These are phyloP conservation scores for Metschnikowia colocasiae DNA, from an alignment of 805 yeast species.

Conservation along the genomic window DNA sequence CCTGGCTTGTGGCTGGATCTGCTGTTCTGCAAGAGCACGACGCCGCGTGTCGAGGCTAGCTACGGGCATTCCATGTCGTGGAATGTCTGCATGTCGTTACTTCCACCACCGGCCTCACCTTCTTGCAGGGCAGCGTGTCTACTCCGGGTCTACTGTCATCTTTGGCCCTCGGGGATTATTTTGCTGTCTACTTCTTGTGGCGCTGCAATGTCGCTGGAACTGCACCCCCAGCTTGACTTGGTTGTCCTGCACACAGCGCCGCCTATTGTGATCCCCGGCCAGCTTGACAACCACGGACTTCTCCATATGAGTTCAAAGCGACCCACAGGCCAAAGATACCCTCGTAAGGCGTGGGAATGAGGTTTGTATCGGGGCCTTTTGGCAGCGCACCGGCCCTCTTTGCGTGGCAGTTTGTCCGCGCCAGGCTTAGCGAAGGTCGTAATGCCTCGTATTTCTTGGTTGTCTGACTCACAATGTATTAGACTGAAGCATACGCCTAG, in stretches of 20 bases:
- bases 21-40: too few species aligned
- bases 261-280: neutral
- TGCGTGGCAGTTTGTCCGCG: neutral
- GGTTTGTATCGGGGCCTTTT: too few species aligned
- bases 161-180: neutral
- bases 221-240: neutral
- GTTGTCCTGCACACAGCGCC: neutral
- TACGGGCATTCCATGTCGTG: neutral
- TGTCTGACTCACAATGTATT: neutral
- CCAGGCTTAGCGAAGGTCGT: neutral
- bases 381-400: neutral
- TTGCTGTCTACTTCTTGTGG: neutral
- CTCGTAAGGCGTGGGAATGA: too few species aligned
- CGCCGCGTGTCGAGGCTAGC: neutral
- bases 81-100: neutral
- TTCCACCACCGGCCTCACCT: neutral
- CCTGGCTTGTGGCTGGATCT: neutral
- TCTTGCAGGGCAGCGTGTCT: too few species aligned
- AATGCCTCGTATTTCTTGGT: neutral
- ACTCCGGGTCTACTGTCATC: too few species aligned
- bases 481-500: neutral
- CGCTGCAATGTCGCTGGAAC: neutral
- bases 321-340: too few species aligned
- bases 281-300: neutral
- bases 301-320: too few species aligned